Conservation (phyloP, 148 eudicot genomes). For the Silene uniflora region DNA sequence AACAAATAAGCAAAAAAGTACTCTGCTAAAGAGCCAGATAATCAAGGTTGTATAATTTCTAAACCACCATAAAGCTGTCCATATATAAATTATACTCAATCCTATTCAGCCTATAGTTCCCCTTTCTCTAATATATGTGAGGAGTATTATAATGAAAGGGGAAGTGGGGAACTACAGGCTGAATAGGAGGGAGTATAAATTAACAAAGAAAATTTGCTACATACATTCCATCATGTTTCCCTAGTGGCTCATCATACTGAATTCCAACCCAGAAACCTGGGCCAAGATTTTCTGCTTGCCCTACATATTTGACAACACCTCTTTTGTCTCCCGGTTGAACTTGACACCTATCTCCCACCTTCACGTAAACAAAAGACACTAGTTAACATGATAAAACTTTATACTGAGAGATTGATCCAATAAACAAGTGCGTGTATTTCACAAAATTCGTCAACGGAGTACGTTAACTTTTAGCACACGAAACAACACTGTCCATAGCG, state of each 20-base stretch:
- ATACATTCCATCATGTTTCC: slow-evolving; percentile 93
- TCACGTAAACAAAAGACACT: slow-evolving; percentile 9
- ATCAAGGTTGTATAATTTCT: not conserved
- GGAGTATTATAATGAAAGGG: too few relatives aligned
- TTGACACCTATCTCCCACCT: slow-evolving; percentile 98
- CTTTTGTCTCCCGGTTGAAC: slow-evolving; percentile 94
- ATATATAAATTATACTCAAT: too few relatives aligned
- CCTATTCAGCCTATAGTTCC: too few relatives aligned
- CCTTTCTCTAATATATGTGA: too few relatives aligned
- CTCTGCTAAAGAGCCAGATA: not conserved
- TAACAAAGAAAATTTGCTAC: slow-evolving; percentile 22
- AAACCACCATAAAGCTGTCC: slow-evolving; percentile 1
- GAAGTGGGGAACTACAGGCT: too few relatives aligned
- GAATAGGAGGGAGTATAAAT: too few relatives aligned
- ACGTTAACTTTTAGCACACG: not conserved
- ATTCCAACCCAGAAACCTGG: slow-evolving; percentile 93
- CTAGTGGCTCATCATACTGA: slow-evolving; percentile 95
- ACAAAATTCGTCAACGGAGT: not conserved
- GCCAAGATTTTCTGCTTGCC: slow-evolving; percentile 72
- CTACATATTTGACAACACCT: slow-evolving; percentile 86
- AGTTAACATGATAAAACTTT: not conserved
- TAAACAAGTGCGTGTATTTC: not conserved
- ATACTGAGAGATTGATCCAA: not conserved
- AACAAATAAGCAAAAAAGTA: not conserved
- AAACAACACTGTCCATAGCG: not conserved